Conservation (phyloP, 331 rosid genomes). For the Dryas integrifolia region DNA sequence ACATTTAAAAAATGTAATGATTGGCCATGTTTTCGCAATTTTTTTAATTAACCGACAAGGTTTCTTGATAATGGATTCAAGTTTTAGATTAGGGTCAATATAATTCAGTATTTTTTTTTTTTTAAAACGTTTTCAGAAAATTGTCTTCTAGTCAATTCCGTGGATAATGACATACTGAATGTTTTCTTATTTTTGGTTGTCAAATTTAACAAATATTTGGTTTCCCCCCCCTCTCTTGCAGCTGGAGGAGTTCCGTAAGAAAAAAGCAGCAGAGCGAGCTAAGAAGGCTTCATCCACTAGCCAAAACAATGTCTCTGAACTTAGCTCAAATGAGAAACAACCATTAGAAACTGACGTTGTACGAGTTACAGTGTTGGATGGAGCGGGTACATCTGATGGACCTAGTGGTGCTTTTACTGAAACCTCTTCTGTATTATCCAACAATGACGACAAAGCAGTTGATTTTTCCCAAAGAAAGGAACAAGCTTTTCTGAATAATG, state of each 20-base stretch:
- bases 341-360: conserved; percentile 59
- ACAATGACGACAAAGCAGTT: conserved; percentile 35
- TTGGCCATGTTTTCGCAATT: background rate
- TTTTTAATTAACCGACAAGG: background rate
- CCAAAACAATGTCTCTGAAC: conserved; percentile 42
- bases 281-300: conserved; percentile 60
- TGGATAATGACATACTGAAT: background rate
- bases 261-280: conserved; percentile 75
- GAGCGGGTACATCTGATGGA: conserved; percentile 69
- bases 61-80: background rate
- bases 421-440: conserved; percentile 34
- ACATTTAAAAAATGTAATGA: background rate
- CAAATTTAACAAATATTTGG: background rate
- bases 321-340: conserved; percentile 48
- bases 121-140: background rate
- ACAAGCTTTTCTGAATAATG: conserved; percentile 37
- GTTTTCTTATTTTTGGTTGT: background rate
- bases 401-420: conserved; percentile 37
- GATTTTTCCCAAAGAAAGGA: conserved; percentile 40
- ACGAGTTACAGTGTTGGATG: conserved; percentile 49
- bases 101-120: background rate
- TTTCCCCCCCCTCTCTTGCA: conserved; percentile 32
- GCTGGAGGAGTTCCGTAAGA: conserved; percentile 96
- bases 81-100: background rate
- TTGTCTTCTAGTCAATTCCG: background rate